These are phyloP conservation scores for Rubroshorea leprosula DNA, from an alignment of 345 rosid genomes.

Conservation along the genomic window DNA sequence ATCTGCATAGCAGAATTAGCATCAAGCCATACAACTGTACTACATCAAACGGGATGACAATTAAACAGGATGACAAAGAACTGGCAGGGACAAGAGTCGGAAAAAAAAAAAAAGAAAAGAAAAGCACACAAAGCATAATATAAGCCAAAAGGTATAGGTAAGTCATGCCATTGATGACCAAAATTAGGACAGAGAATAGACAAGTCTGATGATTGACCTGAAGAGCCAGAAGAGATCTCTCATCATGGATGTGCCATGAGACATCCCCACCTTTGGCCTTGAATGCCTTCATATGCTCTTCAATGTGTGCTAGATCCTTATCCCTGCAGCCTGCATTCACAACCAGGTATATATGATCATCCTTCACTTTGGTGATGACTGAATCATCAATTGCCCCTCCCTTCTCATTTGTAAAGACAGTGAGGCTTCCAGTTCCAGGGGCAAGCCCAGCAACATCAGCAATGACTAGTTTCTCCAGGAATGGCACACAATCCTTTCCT, in stretches of 20 bases:
- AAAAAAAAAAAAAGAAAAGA: background rate
- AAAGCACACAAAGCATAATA: background rate
- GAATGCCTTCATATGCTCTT: constrained; percentile 91
- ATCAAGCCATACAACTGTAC: too few species aligned
- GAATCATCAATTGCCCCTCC: constrained; percentile 98
- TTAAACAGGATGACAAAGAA: constrained; percentile 1
- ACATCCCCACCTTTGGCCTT: constrained; percentile 92
- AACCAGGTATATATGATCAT: constrained; percentile 80
- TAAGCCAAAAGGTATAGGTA: background rate
- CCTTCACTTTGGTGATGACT: constrained; percentile 80
- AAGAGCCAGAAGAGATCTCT: constrained; percentile 96
- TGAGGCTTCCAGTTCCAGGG: constrained; percentile 78
- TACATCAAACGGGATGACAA: too few species aligned
- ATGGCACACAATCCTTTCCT: constrained; percentile 86
- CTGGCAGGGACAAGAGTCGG: too few species aligned
- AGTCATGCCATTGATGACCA: background rate
- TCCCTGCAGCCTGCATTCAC: constrained; percentile 99
- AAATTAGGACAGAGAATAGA: constrained; percentile 3
- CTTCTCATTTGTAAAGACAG: constrained; percentile 89
- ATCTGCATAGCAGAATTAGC: too few species aligned
- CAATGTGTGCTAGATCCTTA: constrained; percentile 96
- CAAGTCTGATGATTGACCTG: constrained; percentile 45
- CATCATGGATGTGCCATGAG: constrained; percentile 93
- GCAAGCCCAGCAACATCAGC: constrained; percentile 92
- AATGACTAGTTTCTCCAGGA: constrained; percentile 87